These are phyloP conservation scores for Microdochium nivale DNA, from an alignment of 2,329 filamentous ascomycete genomes.

Conservation along the genomic window DNA sequence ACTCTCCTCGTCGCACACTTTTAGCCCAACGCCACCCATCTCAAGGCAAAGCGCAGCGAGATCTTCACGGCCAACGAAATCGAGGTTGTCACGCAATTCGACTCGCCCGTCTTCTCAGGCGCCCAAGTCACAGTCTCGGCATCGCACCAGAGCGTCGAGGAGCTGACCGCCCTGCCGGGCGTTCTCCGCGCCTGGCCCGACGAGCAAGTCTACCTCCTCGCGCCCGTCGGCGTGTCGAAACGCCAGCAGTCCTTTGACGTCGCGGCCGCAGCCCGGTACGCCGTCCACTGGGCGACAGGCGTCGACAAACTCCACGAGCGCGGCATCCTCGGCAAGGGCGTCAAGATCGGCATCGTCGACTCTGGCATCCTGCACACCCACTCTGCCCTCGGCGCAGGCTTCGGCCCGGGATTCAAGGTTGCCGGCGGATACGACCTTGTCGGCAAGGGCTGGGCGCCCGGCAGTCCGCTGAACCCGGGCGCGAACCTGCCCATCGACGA, in stretches of 20 bases:
- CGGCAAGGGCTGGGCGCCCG: not conserved
- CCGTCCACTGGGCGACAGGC: conserved; percentile 7
- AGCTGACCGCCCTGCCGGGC: not conserved
- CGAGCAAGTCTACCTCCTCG: not conserved
- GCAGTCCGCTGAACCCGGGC: not conserved
- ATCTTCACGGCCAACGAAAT: not conserved
- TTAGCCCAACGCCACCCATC: not conserved
- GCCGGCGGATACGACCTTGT: conserved; percentile 1
- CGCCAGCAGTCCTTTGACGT: not conserved
- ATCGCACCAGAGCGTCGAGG: not conserved
- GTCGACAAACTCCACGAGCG: conserved; percentile 11
- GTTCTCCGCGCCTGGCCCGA: not conserved
- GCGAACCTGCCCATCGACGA: not conserved
- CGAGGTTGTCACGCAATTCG: not conserved
- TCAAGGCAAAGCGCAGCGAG: not conserved
- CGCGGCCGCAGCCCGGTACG: not conserved
- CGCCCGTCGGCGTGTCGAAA: not conserved
- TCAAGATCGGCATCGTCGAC: conserved; percentile 10
- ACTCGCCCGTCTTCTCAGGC: not conserved
- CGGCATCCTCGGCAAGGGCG: conserved; percentile 8
- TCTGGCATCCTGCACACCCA: not conserved
- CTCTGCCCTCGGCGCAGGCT: not conserved
- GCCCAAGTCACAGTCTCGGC: not conserved
- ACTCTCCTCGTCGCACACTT: no score
- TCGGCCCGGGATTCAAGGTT: not conserved